These are phyloP conservation scores for Penicillium odoratum DNA, from an alignment of 495 filamentous ascomycete genomes.

Conservation along the genomic window DNA sequence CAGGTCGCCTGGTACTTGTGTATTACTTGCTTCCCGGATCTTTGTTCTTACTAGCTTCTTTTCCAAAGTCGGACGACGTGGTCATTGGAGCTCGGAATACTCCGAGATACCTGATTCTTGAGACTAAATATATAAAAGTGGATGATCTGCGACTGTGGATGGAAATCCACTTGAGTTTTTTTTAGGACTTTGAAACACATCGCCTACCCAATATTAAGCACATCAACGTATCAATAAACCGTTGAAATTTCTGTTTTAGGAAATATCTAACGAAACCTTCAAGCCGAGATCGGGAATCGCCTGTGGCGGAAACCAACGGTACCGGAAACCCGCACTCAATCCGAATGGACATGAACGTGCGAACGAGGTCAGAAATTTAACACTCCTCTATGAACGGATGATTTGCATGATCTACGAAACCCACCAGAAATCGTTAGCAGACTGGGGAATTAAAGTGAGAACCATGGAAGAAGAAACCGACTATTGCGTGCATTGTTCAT, in stretches of 20 bases:
- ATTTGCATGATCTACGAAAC: constrained; percentile 19
- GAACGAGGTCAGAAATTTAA: background rate
- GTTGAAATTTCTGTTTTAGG: background rate
- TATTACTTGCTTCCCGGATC: background rate
- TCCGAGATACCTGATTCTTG: constrained; percentile 1
- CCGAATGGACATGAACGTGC: background rate
- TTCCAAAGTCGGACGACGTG: background rate
- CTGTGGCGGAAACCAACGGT: background rate
- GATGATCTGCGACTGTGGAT: constrained; percentile 3
- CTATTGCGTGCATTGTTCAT: constrained; percentile 12
- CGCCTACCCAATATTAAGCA: background rate
- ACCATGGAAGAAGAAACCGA: constrained; percentile 15
- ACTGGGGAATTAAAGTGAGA: constrained; percentile 9
- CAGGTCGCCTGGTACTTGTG: too few relatives aligned
- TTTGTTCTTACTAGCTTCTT: background rate
- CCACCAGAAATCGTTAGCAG: constrained; percentile 4
- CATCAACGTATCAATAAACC: background rate
- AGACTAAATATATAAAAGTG: background rate
- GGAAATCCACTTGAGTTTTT: background rate
- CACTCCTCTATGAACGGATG: background rate
- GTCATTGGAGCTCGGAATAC: constrained; percentile 1
- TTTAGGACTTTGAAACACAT: background rate
- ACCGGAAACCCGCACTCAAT: background rate
- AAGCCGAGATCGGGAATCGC: background rate
- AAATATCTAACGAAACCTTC: background rate